Evolutionary conservation across 208 protist genomes (phyloP).

Genomic region (Trypanosoma conorhini): DNA sequence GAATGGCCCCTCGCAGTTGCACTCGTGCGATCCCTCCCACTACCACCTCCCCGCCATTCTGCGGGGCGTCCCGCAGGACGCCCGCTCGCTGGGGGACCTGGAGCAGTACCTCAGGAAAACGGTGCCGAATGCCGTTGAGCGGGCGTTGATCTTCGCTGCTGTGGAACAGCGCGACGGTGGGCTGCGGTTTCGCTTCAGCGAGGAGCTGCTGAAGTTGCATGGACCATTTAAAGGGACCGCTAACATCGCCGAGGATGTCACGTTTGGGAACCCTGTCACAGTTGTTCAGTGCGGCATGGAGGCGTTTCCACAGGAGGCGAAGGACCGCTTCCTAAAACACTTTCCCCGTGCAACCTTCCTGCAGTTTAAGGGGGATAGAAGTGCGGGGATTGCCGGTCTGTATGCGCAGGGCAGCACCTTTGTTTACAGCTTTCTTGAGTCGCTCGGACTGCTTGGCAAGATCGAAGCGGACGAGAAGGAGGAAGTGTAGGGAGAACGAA

Average conservation of each 20-base stretch:
- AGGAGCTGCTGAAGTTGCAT: slow-evolving; percentile 34
- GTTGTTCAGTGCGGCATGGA: slow-evolving; percentile 38
- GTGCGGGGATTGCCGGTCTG: slow-evolving; percentile 23
- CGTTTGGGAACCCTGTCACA: slow-evolving; percentile 45
- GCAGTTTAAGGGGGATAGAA: slow-evolving; percentile 30
- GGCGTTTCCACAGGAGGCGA: slow-evolving; percentile 23
- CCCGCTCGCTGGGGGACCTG: slow-evolving; percentile 33
- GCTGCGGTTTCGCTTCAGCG: slow-evolving; percentile 44
- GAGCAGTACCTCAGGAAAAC: slow-evolving; percentile 44
- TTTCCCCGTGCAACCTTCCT: slow-evolving; percentile 44
- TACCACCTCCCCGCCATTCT: slow-evolving; percentile 39
- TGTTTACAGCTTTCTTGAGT: slow-evolving; percentile 36
- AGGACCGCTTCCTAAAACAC: slow-evolving; percentile 27
- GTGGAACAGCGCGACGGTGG: slow-evolving; percentile 36
- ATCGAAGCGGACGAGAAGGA: neutral
- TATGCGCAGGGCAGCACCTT: slow-evolving; percentile 20
- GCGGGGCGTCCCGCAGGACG: slow-evolving; percentile 21
- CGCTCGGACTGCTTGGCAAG: slow-evolving; percentile 49
- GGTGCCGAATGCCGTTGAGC: slow-evolving; percentile 45
- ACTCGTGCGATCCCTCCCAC: slow-evolving; percentile 33
- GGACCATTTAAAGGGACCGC: slow-evolving; percentile 22
- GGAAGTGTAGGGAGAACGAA: neutral
- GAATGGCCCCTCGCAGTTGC: slow-evolving; percentile 43
- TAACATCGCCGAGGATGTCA: slow-evolving; percentile 14
- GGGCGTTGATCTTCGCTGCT: slow-evolving; percentile 52